Percentiles rank a stretch among this genome's conserved stretches.
These are phyloP conservation scores for Hyaloscypha variabilis DNA, from an alignment of 495 filamentous ascomycete genomes.

Conservation along the genomic window DNA sequence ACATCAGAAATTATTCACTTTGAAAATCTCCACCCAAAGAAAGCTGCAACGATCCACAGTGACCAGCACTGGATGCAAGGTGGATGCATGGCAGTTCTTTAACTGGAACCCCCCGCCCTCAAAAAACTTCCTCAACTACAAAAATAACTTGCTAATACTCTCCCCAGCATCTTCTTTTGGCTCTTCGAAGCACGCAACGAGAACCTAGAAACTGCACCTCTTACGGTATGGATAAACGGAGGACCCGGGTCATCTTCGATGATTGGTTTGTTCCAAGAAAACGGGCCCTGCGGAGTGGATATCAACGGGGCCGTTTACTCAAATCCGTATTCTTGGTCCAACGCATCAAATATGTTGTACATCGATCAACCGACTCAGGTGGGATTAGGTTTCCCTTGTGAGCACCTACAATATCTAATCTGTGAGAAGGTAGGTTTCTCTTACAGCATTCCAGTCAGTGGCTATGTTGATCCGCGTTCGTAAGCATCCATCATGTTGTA, in stretches of 20 bases:
- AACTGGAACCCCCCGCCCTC: no score
- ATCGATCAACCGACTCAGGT: slow-evolving; percentile 60
- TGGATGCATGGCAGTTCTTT: neutral
- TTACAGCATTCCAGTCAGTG: slow-evolving; percentile 57
- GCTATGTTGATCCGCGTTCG: slow-evolving; percentile 36
- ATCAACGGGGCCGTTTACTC: slow-evolving; percentile 45
- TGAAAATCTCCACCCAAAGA: neutral
- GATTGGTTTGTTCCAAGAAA: slow-evolving; percentile 64
- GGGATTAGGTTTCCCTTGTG: neutral
- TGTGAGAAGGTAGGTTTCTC: slow-evolving; percentile 53
- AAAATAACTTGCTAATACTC: neutral
- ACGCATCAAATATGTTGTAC: slow-evolving; percentile 58
- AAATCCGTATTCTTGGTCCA: slow-evolving; percentile 64
- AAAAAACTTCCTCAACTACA: no score
- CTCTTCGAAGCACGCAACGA: slow-evolving; percentile 62
- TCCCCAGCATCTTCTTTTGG: slow-evolving; percentile 60
- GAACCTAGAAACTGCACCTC: slow-evolving; percentile 54
- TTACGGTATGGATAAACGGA: slow-evolving; percentile 67
- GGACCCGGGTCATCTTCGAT: slow-evolving; percentile 61
- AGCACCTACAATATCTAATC: neutral
- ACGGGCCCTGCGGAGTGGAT: slow-evolving; percentile 59
- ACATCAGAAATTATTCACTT: no score
- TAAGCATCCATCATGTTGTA: neutral
- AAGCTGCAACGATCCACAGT: neutral
- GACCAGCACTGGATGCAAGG: neutral